Percentiles rank a stretch among this genome's conserved stretches.
phyloP scores from a whole-genome alignment of 2,329 filamentous ascomycete species.

The Podosphaera fusca region DNA sequence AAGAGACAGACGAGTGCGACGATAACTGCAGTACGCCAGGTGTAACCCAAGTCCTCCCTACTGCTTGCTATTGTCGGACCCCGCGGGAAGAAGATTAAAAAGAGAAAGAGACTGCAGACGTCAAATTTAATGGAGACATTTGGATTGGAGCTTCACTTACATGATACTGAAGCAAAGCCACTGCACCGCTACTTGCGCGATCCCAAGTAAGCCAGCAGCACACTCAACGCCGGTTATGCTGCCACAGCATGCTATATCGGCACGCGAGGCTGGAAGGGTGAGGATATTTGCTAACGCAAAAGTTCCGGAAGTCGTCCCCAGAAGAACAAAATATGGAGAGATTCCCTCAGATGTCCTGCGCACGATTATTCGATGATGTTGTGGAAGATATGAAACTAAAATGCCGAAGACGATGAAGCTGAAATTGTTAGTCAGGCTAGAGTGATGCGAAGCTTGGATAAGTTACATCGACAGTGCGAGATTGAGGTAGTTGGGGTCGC shows the following conservation, averaged over 20 bases:
- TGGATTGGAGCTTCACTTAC: constrained; percentile 26
- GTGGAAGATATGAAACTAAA: constrained; percentile 77
- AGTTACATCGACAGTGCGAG: constrained; percentile 29
- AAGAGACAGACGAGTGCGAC: constrained; percentile 52
- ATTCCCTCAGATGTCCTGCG: constrained; percentile 79
- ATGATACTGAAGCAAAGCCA: constrained; percentile 84
- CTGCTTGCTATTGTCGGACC: constrained; percentile 20
- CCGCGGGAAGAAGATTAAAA: constrained; percentile 77
- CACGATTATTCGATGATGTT: constrained; percentile 76
- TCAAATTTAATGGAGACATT: background rate
- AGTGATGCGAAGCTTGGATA: background rate
- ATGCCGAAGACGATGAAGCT: constrained; percentile 63
- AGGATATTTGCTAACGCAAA: constrained; percentile 84
- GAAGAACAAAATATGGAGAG: constrained; percentile 80
- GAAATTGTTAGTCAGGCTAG: background rate
- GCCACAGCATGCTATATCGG: constrained; percentile 68
- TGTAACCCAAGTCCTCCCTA: constrained; percentile 27
- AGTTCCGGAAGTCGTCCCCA: constrained; percentile 79
- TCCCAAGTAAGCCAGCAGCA: constrained; percentile 62
- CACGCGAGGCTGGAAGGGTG: constrained; percentile 57
- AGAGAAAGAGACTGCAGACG: constrained; percentile 53
- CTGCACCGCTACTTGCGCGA: constrained; percentile 76
- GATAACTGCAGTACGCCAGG: constrained; percentile 55
- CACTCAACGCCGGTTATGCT: constrained; percentile 66
- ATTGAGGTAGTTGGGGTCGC: constrained; percentile 26